phyloP scores from a whole-genome alignment of 2,329 filamentous ascomycete species.

The Pseudogymnoascus verrucosus region DNA sequence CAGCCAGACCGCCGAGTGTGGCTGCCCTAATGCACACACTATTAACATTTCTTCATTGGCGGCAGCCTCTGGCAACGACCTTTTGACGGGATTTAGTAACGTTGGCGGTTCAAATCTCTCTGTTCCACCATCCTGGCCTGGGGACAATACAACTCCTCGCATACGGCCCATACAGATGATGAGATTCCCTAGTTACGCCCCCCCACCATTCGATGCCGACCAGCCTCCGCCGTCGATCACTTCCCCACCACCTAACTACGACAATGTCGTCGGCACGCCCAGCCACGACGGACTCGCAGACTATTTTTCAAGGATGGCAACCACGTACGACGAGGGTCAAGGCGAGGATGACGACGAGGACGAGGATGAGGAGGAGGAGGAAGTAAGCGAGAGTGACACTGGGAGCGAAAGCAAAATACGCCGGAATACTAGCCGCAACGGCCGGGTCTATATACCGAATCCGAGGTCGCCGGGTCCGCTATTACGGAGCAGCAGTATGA shows the following conservation, averaged over 20 bases:
- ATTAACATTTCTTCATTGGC: constrained; percentile 13
- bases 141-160: constrained; percentile 31
- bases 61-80: background rate
- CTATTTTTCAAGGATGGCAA: constrained; percentile 59
- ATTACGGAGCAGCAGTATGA: constrained; percentile 25
- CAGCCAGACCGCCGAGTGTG: constrained; percentile 42
- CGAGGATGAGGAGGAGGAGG: constrained; percentile 18
- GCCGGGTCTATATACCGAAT: constrained; percentile 27
- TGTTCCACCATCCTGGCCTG: constrained; percentile 21
- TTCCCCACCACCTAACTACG: constrained; percentile 63
- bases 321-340: constrained; percentile 22
- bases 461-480: constrained; percentile 27
- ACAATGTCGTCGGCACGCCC: constrained; percentile 49
- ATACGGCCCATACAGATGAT: constrained; percentile 59
- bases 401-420: constrained; percentile 13
- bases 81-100: background rate
- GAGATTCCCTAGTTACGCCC: constrained; percentile 60
- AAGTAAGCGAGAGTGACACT: constrained; percentile 12
- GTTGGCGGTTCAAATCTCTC: constrained; percentile 35
- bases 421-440: background rate
- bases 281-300: constrained; percentile 52
- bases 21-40: constrained; percentile 52
- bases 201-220: constrained; percentile 62
- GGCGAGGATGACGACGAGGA: constrained; percentile 10
- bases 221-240: constrained; percentile 59